Evolutionary conservation across 805 yeast genomes (phyloP).

Genomic region (Metschnikowia kofuensis): DNA sequence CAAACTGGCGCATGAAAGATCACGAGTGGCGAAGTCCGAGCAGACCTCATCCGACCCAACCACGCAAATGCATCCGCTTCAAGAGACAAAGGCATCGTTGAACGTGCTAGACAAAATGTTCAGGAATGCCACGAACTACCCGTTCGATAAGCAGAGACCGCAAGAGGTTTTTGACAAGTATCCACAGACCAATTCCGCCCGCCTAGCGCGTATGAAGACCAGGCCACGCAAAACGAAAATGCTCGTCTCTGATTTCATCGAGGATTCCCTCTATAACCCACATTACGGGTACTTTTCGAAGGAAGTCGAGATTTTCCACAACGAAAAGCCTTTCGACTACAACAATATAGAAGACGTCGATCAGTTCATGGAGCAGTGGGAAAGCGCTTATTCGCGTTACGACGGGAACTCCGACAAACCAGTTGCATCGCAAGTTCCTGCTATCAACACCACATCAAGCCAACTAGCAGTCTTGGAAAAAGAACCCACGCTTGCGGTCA

Average conservation of each 20-base stretch:
- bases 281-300: constrained; percentile 77
- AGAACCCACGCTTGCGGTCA: constrained; percentile 9
- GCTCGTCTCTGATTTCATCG: constrained; percentile 78
- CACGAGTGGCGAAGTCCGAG: background rate
- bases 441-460: background rate
- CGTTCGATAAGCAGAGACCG: constrained; percentile 36
- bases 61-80: constrained; percentile 23
- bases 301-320: constrained; percentile 74
- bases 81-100: constrained; percentile 19
- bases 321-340: constrained; percentile 63
- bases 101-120: constrained; percentile 36
- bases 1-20: background rate
- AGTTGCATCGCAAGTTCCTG: background rate
- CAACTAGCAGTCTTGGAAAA: constrained; percentile 5
- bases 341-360: constrained; percentile 57
- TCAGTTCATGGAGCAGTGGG: constrained; percentile 69
- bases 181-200: constrained; percentile 34
- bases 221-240: constrained; percentile 66
- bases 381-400: constrained; percentile 54
- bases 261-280: constrained; percentile 80
- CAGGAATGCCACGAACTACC: constrained; percentile 40
- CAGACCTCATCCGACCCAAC: background rate
- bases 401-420: constrained; percentile 22
- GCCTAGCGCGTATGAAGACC: constrained; percentile 28
- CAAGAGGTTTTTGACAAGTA: constrained; percentile 37